Conservation (phyloP, 768 basidiomycete species). For the Termitomyces eurrhizus region DNA sequence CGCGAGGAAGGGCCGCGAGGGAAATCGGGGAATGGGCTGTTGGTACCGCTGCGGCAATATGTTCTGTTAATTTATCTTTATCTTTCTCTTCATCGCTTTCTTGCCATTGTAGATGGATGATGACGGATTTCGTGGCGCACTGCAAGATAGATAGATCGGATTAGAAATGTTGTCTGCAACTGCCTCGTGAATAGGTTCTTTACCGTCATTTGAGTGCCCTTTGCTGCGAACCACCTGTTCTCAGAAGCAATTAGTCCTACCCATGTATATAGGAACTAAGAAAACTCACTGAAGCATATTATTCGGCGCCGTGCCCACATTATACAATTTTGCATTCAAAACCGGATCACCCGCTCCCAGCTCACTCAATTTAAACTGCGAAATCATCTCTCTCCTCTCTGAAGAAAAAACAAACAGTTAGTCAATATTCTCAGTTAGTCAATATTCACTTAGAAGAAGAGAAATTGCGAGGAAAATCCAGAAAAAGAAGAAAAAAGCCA, state of each 20-base stretch:
- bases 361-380: conserved; percentile 84
- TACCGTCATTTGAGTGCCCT: conserved; percentile 54
- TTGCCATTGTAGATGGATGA: conserved; percentile 84
- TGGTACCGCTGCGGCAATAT: conserved; percentile 11
- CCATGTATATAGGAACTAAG: not conserved
- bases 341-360: conserved; percentile 66
- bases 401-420: not conserved
- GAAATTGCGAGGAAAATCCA: not conserved
- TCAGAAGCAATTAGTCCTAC: not conserved
- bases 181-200: not conserved
- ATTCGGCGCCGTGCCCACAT: conserved; percentile 78
- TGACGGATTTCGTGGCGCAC: conserved; percentile 88
- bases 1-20: conserved; percentile 27
- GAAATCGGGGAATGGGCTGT: conserved; percentile 18
- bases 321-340: conserved; percentile 62
- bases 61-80: conserved; percentile 11
- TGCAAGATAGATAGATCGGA: conserved; percentile 19
- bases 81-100: conserved; percentile 45
- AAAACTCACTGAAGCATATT: conserved; percentile 73
- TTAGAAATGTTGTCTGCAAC: no score
- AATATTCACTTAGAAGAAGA: not conserved
- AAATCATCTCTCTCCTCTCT: conserved; percentile 82
- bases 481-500: not conserved
- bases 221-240: conserved; percentile 81
- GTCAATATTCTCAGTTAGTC: not conserved